Percentiles rank a stretch among this genome's conserved stretches.
Conservation (phyloP, 1,139 yeast genomes). For the Yamadazyma taylorii region DNA sequence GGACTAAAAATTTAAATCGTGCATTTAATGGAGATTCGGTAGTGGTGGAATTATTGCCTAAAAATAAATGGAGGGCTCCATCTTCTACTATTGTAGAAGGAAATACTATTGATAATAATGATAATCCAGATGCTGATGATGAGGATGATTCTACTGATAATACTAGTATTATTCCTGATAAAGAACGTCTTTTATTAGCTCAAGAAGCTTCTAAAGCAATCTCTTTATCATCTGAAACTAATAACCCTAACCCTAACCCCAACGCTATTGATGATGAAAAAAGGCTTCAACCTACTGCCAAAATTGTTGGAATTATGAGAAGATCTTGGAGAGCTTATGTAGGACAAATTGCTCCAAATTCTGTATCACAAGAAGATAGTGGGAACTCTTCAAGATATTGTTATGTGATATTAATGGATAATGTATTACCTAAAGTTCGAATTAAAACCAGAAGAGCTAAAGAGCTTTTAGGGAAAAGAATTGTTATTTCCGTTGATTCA, state of each 20-base stretch:
- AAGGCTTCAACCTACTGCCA: conserved; percentile 84
- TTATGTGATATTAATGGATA: conserved; percentile 86
- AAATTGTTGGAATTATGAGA: conserved; percentile 82
- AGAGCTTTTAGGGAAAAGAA: conserved; percentile 80
- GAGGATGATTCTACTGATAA: conserved; percentile 30
- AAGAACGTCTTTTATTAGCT: conserved; percentile 71
- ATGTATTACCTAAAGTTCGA: conserved; percentile 80
- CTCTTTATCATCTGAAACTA: conserved; percentile 25
- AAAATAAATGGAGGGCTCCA: conserved; percentile 86
- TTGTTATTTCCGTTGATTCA: conserved; percentile 87
- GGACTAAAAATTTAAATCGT: conserved; percentile 83
- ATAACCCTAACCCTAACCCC: no score
- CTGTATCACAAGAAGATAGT: conserved; percentile 56
- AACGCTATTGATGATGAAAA: conserved; percentile 27
- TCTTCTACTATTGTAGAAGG: conserved; percentile 79
- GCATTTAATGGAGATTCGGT: conserved; percentile 92
- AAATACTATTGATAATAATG: conserved; percentile 59
- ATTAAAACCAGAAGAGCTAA: conserved; percentile 85
- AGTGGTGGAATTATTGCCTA: conserved; percentile 85
- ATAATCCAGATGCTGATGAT: conserved; percentile 56
- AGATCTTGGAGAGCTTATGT: conserved; percentile 97
- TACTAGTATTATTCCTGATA: conserved; percentile 58
- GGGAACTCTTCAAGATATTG: conserved; percentile 72
- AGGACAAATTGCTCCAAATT: conserved; percentile 85
- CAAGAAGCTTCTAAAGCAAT: conserved; percentile 73